These are phyloP conservation scores for Sphenostylis stenocarpa DNA, from an alignment of 306 rosid species.

Conservation along the genomic window DNA sequence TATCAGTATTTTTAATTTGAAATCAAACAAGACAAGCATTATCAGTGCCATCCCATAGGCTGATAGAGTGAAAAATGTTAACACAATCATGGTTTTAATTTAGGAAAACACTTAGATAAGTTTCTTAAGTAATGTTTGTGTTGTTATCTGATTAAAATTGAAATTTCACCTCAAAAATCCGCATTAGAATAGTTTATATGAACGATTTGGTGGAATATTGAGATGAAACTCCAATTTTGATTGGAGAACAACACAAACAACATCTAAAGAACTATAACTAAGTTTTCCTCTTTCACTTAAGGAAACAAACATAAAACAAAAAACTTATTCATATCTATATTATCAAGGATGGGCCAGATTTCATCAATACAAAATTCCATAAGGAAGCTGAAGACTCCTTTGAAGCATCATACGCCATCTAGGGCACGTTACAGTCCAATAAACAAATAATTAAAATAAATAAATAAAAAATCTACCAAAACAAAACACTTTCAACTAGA, in stretches of 20 bases:
- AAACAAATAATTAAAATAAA: background rate
- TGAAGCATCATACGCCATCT: background rate
- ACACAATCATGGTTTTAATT: background rate
- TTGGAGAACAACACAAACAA: background rate
- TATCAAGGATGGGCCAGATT: constrained; percentile 17
- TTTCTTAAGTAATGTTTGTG: background rate
- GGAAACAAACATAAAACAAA: background rate
- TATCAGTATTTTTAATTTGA: constrained; percentile 23
- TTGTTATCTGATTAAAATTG: background rate
- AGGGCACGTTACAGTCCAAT: background rate
- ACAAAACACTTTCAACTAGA: background rate
- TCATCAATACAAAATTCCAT: constrained; percentile 14
- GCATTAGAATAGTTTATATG: background rate
- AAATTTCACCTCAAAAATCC: background rate
- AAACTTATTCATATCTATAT: background rate
- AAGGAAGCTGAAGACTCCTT: background rate
- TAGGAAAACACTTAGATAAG: background rate
- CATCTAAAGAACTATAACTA: background rate
- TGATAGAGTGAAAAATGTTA: constrained; percentile 8
- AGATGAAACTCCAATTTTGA: background rate
- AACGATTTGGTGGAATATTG: background rate
- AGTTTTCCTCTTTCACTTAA: background rate
- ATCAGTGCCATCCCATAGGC: constrained; percentile 8
- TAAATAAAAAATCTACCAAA: background rate
- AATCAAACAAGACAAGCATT: constrained; percentile 24